Base-by-base conservation (phyloP, 192 early-diverging fungal species). In the Rhizophagus clarus region DNA sequence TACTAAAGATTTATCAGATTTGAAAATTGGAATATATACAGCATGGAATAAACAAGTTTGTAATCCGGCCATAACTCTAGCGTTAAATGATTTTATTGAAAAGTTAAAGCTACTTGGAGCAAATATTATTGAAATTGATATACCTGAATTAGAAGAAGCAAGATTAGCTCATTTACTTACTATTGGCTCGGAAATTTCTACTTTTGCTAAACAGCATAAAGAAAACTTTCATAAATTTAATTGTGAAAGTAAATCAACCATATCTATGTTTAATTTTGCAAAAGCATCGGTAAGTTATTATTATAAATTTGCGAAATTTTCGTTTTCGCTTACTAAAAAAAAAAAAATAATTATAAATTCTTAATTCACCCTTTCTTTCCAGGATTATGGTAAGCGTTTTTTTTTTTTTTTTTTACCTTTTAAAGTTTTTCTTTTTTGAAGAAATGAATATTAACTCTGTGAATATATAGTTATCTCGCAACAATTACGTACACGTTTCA, bases 121-220 rank as follows among this genome's bases (percentile, higher is more conserved):
- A 4, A 84, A 81, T 0, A 49, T 95, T 32, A 87, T 93, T 6
- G 87, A 89, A 45, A 89, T 95, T 66, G 81, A 81, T 14, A 85
- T 93, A 66, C 89, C 89, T 4, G 88, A 92, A 49, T 80, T 95
- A 15, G 86, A 91, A 49, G 76, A 83, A 40, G 80, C 86, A 10
- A 77, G 85, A 70, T 83, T 84, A 70, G 92, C 92, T 0, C 94
- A 95, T 81, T 76, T 82, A 9, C 87, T 92, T 31, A 89, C 91
- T 3, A 93, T 95, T 70, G 81, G 74, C 1, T 87, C 87, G 29
- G 94, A 95, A 80, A 87, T 92, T 4, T 26, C 22, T 22, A 14
- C 61, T 10, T 37, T 14, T 40, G 37, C 8, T 31, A 76, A 76
- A 4, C 4, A 11, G 9, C 47, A 62, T 37, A 76, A 64, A 63